These are phyloP conservation scores for Amniculicola lignicola DNA, from an alignment of 495 filamentous ascomycete species.

Conservation along the genomic window DNA sequence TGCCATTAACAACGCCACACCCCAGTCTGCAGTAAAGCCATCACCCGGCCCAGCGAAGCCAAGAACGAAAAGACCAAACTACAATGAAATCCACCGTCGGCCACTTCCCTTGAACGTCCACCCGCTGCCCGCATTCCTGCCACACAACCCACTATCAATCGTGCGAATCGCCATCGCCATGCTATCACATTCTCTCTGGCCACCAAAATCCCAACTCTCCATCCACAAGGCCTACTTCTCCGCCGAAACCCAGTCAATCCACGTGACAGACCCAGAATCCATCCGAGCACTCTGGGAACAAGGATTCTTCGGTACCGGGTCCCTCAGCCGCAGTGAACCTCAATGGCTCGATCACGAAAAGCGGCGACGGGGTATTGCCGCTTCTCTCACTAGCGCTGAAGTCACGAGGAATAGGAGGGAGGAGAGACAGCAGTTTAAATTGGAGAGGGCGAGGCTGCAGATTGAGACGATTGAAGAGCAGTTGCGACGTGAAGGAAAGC, in stretches of 20 bases:
- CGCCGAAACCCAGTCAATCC: conserved; percentile 72
- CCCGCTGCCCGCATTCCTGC: conserved; percentile 81
- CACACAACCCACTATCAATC: conserved; percentile 86
- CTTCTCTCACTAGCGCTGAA: conserved; percentile 69
- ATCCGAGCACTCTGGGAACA: conserved; percentile 86
- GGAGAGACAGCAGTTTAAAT: conserved; percentile 79
- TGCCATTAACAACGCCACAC: too few relatives aligned
- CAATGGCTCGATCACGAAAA: conserved; percentile 86
- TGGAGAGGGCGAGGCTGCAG: conserved; percentile 82
- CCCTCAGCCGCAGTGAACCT: conserved; percentile 86
- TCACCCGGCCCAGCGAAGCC: conserved; percentile 13
- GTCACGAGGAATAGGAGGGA: conserved; percentile 70
- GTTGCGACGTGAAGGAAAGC: conserved; percentile 57
- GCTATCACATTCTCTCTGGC: conserved; percentile 64
- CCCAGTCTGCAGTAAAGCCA: too few relatives aligned
- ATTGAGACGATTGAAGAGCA: conserved; percentile 73
- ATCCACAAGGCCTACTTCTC: conserved; percentile 74
- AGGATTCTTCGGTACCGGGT: conserved; percentile 95
- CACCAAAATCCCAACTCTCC: conserved; percentile 58
- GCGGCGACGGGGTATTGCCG: conserved; percentile 60
- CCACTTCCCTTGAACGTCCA: conserved; percentile 75
- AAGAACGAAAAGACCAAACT: conserved; percentile 62
- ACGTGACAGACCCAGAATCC: conserved; percentile 71
- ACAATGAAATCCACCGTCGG: conserved; percentile 68
- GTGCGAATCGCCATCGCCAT: conserved; percentile 74